Base-by-base conservation (phyloP, 164 flowering plant species). In the Tetracentron sinense region DNA sequence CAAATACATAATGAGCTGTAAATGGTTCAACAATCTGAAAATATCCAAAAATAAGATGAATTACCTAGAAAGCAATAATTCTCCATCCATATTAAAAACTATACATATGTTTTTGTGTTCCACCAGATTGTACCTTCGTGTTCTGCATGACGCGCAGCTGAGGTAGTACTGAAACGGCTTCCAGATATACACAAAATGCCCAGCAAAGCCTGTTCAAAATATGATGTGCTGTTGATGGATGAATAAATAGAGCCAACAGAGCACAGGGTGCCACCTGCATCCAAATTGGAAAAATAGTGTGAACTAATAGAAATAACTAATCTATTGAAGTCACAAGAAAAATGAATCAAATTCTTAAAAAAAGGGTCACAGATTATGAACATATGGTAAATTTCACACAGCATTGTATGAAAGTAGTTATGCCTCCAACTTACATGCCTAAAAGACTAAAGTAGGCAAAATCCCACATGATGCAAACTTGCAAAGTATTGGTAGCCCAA, bases 81-180 rank as follows among this genome's bases (percentile, higher is more conserved):
- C 0, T 29, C 47, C 29, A 44, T 25, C 27, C 20, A n/a, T 20
- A 6, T 49, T 7, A 6, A 49, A 2, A 49, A n/a, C 8, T 22
- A 49, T 49, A 7, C 54, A 2, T 12, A 33, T 17, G 31, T 50
- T 10, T 33, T 27, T 19, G 22, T 33, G 49, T 33, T 31, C 35
- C 28, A 4, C 22, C 14, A 2, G 30, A 15, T 16, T 14, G 20
- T 64, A 81, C 87, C 84, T 81, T 71, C 17, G 84, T 77, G 61
- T 83, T 83, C 72, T 83, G 87, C 84, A 83, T 83, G 65, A 81
- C 83, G 17, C 78, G 74, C 47, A 83, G 59, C 76, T 83, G 83
- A 16, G 87, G 87, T 20, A 83, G 69, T 22, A 83, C 84, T 23
- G 84, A 83, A 46, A 81, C 83, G n/a, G 87, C 82, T 73, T 83